Conservation (phyloP, 1,284 basidiomycete species). For the Ceratorhiza oryzae-sativae region DNA sequence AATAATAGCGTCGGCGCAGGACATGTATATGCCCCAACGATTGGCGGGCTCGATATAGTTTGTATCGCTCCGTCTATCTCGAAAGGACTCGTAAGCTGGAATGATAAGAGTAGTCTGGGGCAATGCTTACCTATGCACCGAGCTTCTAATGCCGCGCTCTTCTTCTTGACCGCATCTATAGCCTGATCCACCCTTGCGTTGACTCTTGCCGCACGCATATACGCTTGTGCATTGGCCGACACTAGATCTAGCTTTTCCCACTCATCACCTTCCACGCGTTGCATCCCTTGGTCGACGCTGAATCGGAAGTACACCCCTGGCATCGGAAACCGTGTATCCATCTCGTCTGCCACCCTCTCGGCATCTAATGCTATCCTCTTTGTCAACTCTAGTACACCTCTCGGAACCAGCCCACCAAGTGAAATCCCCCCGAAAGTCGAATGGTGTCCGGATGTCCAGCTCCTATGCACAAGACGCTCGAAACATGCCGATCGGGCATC, state of each 20-base stretch:
- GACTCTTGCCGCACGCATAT: not conserved
- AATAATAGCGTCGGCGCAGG: slow-evolving; percentile 1
- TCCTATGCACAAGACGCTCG: slow-evolving; percentile 3
- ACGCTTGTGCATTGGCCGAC: not conserved
- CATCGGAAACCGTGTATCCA: not conserved
- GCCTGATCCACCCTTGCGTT: not conserved
- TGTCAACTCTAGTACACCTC: not conserved
- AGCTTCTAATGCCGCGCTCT: not conserved
- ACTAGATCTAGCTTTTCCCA: not conserved
- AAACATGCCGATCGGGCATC: not conserved
- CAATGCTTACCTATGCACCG: not conserved
- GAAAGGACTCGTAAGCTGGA: not conserved
- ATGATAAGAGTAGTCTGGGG: not conserved
- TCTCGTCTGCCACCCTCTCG: slow-evolving; percentile 12
- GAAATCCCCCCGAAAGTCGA: not conserved
- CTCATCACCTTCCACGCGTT: not conserved
- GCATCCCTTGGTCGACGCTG: not conserved
- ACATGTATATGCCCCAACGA: not conserved
- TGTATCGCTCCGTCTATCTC: not conserved
- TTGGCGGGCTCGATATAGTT: not conserved
- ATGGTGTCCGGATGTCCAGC: not conserved
- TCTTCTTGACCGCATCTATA: not conserved
- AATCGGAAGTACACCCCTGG: slow-evolving; percentile 2
- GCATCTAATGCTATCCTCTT: not conserved
- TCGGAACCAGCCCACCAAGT: not conserved